Evolutionary conservation across 441 rosid species (phyloP).

Genomic region (Euphorbia corollata): DNA sequence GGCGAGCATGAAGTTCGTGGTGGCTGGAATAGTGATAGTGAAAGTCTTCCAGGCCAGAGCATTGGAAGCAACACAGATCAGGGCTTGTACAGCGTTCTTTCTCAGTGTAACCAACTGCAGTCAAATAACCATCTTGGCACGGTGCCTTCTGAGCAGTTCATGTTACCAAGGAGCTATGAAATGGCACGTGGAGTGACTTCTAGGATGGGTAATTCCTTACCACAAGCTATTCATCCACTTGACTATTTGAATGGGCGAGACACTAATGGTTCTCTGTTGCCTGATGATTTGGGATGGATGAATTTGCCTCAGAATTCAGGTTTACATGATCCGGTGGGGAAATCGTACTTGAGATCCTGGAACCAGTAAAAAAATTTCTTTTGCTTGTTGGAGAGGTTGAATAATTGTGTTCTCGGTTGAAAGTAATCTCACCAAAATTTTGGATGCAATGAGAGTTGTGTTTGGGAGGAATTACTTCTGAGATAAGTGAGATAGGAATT

Average conservation of each 20-base stretch:
- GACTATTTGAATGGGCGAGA: conserved; percentile 63
- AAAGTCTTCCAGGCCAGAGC: conserved; percentile 36
- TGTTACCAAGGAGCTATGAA: conserved; percentile 59
- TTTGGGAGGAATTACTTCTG: conserved; percentile 19
- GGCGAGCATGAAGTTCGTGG: conserved; percentile 54
- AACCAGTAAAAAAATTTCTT: conserved; percentile 37
- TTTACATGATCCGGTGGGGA: conserved; percentile 66
- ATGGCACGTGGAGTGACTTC: conserved; percentile 40
- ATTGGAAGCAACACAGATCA: conserved; percentile 57
- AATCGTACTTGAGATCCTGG: conserved; percentile 81
- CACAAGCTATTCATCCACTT: conserved; percentile 46
- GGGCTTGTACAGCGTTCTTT: conserved; percentile 63
- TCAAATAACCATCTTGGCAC: conserved; percentile 35
- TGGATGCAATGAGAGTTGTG: too few relatives aligned
- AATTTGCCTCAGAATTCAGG: conserved; percentile 58
- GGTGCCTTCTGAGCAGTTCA: conserved; percentile 39
- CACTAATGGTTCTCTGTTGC: conserved; percentile 36
- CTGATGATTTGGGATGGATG: conserved; percentile 73
- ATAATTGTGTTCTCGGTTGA: conserved; percentile 4
- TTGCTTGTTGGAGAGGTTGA: conserved; percentile 3
- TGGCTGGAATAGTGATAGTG: conserved; percentile 53
- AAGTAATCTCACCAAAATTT: conserved; percentile 11
- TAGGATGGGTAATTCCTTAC: conserved; percentile 39
- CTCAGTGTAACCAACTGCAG: conserved; percentile 61
- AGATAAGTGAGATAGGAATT: conserved; percentile 29